Conservation (phyloP, 2,329 filamentous ascomycete genomes). For the Diaporthe sp. region DNA sequence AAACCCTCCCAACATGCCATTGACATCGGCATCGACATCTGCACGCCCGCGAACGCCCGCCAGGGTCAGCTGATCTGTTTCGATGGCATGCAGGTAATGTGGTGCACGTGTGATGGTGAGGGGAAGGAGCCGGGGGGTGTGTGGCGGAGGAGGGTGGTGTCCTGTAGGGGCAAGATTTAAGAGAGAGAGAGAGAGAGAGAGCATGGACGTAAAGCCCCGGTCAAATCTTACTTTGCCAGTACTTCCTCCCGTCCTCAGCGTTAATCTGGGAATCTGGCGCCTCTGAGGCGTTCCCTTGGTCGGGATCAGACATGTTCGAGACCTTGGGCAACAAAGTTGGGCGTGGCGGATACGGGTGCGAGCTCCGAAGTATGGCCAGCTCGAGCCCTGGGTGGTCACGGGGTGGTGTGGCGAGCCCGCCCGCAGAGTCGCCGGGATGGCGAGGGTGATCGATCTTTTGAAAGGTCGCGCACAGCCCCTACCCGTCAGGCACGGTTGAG, state of each 20-base stretch:
- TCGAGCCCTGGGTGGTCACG: background rate
- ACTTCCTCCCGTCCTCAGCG: constrained; percentile 55
- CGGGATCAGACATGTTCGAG: constrained; percentile 33
- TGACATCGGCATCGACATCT: constrained; percentile 58
- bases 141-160: background rate
- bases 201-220: background rate
- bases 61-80: constrained; percentile 21
- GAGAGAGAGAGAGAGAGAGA: background rate
- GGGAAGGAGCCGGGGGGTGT: background rate
- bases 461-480: constrained; percentile 26
- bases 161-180: background rate
- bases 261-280: constrained; percentile 54
- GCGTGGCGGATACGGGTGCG: background rate
- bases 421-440: background rate
- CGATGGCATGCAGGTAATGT: constrained; percentile 5
- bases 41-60: background rate
- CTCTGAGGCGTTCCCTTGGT: constrained; percentile 7
- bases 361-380: background rate
- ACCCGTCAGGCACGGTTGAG: constrained; percentile 11
- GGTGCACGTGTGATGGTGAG: background rate
- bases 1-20: constrained; percentile 86
- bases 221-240: constrained; percentile 58
- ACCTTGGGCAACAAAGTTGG: background rate
- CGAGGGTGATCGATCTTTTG: constrained; percentile 22
- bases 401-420: constrained; percentile 4